A percentile compares a stretch with the other conserved stretches of the same genome.
phyloP scores from a whole-genome alignment of 495 filamentous ascomycete species.

The Lasiosphaeria hispida region DNA sequence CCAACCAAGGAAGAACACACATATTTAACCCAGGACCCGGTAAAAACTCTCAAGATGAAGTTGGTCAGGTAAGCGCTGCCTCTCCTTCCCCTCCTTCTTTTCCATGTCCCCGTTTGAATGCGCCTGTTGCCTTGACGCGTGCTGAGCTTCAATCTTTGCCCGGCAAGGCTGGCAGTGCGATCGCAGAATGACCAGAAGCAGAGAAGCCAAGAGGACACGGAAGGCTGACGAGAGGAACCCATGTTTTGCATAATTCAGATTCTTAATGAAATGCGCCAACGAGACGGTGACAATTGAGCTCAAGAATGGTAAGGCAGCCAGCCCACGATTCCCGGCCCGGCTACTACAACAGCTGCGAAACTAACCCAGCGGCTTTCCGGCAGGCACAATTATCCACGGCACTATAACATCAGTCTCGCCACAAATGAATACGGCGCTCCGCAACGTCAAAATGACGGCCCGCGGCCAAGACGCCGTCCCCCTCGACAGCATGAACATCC shows the following conservation, averaged over 20 bases:
- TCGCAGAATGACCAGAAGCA: slow-evolving; percentile 9
- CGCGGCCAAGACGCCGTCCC: slow-evolving; percentile 80
- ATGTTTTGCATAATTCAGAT: slow-evolving; percentile 50
- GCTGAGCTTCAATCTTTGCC: slow-evolving; percentile 34
- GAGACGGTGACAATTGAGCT: slow-evolving; percentile 97
- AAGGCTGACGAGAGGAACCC: slow-evolving; percentile 9
- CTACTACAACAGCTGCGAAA: neutral
- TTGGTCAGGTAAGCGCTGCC: slow-evolving; percentile 81
- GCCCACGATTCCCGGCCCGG: neutral
- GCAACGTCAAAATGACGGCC: slow-evolving; percentile 91
- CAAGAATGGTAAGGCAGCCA: slow-evolving; percentile 70
- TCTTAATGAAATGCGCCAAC: slow-evolving; percentile 97
- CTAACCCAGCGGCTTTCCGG: slow-evolving; percentile 1
- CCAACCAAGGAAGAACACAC: neutral
- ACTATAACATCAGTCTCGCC: slow-evolving; percentile 94
- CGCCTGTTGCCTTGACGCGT: slow-evolving; percentile 15
- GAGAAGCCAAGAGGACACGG: neutral
- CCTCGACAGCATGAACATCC: slow-evolving; percentile 94
- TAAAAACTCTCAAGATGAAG: slow-evolving; percentile 71
- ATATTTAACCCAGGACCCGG: neutral
- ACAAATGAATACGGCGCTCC: slow-evolving; percentile 93
- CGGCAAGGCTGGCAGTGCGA: slow-evolving; percentile 20
- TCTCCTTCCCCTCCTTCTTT: neutral
- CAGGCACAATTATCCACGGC: slow-evolving; percentile 91
- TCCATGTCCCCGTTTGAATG: neutral